These are phyloP conservation scores for Aspergillus felis DNA, from an alignment of 2,329 filamentous ascomycete species.

Conservation along the genomic window DNA sequence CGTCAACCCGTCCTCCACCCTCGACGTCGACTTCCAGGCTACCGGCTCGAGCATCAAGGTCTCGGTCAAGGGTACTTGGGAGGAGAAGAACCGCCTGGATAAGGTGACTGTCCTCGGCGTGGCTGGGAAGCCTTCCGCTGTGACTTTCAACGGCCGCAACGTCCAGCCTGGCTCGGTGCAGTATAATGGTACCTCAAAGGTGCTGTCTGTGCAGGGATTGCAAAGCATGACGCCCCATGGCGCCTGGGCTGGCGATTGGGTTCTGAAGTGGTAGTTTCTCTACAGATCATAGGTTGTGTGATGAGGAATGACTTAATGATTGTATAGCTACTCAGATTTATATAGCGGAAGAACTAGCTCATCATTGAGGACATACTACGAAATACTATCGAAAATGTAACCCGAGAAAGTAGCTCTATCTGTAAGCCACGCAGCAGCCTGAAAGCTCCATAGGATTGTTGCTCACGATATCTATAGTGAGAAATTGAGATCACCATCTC, in stretches of 20 bases:
- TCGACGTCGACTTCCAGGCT: conserved; percentile 46
- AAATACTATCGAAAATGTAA: not conserved
- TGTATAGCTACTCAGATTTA: not conserved
- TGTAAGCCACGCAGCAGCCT: not conserved
- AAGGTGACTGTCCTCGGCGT: conserved; percentile 64
- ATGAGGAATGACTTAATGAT: not conserved
- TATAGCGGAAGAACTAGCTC: not conserved
- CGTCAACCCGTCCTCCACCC: conserved; percentile 52
- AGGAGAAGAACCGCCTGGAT: conserved; percentile 55
- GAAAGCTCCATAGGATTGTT: not conserved
- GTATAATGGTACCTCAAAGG: conserved; percentile 47
- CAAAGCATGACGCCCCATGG: conserved; percentile 48
- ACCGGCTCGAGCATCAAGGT: conserved; percentile 44
- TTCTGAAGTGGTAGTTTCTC: conserved; percentile 49
- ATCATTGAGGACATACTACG: not conserved
- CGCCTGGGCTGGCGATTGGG: conserved; percentile 58
- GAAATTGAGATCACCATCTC: conserved; percentile 13
- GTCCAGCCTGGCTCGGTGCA: conserved; percentile 44
- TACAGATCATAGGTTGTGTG: too few species aligned
- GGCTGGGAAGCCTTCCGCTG: conserved; percentile 32
- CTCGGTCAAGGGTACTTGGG: conserved; percentile 49
- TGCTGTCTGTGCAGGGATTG: conserved; percentile 52
- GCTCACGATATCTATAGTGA: not conserved
- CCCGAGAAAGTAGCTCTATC: not conserved
- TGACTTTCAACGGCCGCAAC: conserved; percentile 50